Conservation (phyloP, 225 moss, liverwort and hornwort genomes). For the Neckera pumila region DNA sequence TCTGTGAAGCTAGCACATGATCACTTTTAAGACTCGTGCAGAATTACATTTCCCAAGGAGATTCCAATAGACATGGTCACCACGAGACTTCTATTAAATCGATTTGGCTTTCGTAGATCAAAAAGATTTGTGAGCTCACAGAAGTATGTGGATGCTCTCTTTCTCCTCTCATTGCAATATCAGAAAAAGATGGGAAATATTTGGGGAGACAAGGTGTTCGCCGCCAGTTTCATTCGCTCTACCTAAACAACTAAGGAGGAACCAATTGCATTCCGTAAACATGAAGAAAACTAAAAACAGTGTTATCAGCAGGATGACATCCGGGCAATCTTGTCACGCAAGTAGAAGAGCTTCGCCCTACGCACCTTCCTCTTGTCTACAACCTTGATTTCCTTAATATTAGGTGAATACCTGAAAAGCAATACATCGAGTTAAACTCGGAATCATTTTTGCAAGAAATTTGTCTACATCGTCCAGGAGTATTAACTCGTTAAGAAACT, state of each 20-base stretch:
- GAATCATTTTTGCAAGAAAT: background rate
- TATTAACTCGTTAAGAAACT: background rate
- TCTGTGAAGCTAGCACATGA: background rate
- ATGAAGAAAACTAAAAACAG: background rate
- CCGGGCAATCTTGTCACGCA: slow-evolving; percentile 94
- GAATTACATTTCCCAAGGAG: background rate
- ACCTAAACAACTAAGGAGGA: slow-evolving; percentile 9
- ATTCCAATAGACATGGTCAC: background rate
- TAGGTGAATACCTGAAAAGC: slow-evolving; percentile 77
- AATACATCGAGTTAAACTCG: background rate
- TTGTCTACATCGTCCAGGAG: background rate
- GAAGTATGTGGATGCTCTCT: background rate
- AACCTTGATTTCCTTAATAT: slow-evolving; percentile 97
- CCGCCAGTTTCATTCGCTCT: slow-evolving; percentile 14
- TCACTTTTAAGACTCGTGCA: background rate
- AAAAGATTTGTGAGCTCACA: background rate
- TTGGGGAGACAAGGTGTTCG: background rate
- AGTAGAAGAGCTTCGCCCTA: slow-evolving; percentile 92
- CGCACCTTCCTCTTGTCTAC: slow-evolving; percentile 95
- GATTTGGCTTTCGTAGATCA: background rate
- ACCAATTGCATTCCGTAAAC: slow-evolving; percentile 3
- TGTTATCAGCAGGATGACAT: slow-evolving; percentile 74
- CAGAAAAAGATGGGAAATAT: background rate
- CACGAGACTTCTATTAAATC: background rate
- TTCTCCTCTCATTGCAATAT: slow-evolving; percentile 6